Conservation (phyloP, 306 rosid genomes). For the Citrullus mucosospermus region DNA sequence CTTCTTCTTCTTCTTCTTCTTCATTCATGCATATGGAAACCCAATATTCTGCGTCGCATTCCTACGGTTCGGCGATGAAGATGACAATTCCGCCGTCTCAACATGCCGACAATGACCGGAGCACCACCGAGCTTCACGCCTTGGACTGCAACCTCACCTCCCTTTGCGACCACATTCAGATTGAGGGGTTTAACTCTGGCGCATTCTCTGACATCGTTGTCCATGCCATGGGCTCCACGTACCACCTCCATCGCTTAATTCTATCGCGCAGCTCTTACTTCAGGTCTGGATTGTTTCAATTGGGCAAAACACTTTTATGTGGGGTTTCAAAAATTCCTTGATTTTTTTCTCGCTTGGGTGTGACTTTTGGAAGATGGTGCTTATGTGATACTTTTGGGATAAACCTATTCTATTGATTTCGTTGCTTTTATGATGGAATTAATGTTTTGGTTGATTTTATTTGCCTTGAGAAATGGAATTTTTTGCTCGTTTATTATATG, state of each 20-base stretch:
- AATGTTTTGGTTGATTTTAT: neutral
- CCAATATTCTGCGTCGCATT: constrained; percentile 20
- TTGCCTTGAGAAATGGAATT: neutral
- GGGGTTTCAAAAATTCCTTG: neutral
- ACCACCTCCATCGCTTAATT: constrained; percentile 85
- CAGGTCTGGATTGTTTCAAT: constrained; percentile 33
- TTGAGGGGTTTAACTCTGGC: constrained; percentile 85
- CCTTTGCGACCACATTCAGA: constrained; percentile 85
- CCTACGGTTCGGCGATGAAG: constrained; percentile 44
- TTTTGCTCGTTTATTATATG: neutral
- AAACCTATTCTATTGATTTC: neutral
- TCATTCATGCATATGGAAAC: constrained; percentile 20
- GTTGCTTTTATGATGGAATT: neutral
- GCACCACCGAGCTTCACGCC: constrained; percentile 54
- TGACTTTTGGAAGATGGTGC: neutral
- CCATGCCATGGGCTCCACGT: constrained; percentile 78
- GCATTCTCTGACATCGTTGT: constrained; percentile 77
- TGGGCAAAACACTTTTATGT: neutral
- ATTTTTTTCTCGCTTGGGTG: neutral
- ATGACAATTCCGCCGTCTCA: constrained; percentile 51
- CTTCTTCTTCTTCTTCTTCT: neutral
- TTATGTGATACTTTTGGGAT: neutral
- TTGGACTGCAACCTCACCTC: constrained; percentile 89
- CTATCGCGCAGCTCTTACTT: constrained; percentile 97
- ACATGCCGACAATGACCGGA: constrained; percentile 57